A percentile compares a stretch with the other conserved stretches of the same genome.
These are phyloP conservation scores for Leonotis leonurus DNA, from an alignment of 257 asterid genomes.

Conservation along the genomic window DNA sequence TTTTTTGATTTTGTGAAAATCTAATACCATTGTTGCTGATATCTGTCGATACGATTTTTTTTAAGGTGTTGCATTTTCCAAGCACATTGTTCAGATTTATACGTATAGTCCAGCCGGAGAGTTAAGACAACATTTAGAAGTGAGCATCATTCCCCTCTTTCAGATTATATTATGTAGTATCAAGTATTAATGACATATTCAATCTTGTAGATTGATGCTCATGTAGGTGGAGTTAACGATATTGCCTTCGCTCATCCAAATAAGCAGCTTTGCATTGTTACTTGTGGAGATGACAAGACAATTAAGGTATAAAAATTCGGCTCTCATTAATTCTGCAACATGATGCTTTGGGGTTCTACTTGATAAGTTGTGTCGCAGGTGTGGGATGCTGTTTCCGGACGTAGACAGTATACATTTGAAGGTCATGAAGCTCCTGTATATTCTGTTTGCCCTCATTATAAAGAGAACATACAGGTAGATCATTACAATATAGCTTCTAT, in stretches of 20 bases:
- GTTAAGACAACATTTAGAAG: conserved; percentile 73
- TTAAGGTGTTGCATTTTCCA: conserved; percentile 81
- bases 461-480: conserved; percentile 46
- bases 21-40: conserved; percentile 1
- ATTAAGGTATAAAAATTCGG: conserved; percentile 60
- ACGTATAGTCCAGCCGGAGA: conserved; percentile 69
- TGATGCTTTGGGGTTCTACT: conserved; percentile 12
- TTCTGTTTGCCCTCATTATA: conserved; percentile 86
- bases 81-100: conserved; percentile 84
- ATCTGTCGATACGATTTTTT: conserved; percentile 5
- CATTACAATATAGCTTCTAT: conserved; percentile 4
- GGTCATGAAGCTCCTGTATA: conserved; percentile 98
- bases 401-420: conserved; percentile 65
- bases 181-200: conserved; percentile 17
- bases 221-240: conserved; percentile 86
- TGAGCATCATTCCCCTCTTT: conserved; percentile 20
- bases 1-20: conserved; percentile 7
- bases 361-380: conserved; percentile 43
- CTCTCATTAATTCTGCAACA: conserved; percentile 7
- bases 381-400: conserved; percentile 88
- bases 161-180: not conserved
- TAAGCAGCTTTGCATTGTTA: conserved; percentile 87
- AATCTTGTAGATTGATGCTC: conserved; percentile 82
- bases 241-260: conserved; percentile 93
- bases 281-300: conserved; percentile 97